A percentile compares a stretch with the other conserved stretches of the same genome.
phyloP scores from a whole-genome alignment of 2,329 filamentous ascomycete species.

The Apiospora phragmitis region DNA sequence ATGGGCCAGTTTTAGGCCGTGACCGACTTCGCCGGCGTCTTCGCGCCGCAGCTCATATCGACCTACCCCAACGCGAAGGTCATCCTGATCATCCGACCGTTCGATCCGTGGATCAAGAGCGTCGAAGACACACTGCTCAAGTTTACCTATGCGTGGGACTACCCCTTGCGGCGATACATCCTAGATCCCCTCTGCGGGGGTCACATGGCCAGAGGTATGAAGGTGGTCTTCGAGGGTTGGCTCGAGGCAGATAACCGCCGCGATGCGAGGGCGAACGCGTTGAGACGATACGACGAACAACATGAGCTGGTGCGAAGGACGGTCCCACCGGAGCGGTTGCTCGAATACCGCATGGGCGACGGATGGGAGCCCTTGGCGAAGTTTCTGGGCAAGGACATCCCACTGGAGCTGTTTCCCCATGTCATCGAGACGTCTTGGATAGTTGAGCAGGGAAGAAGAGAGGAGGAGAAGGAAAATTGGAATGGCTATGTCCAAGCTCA shows the following conservation, averaged over 20 bases:
- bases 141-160: not conserved
- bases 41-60: conserved; percentile 37
- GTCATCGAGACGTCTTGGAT: conserved; percentile 1
- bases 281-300: not conserved
- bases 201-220: not conserved
- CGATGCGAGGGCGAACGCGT: not conserved
- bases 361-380: conserved; percentile 19
- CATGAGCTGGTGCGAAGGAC: not conserved
- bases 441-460: not conserved
- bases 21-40: conserved; percentile 38
- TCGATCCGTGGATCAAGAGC: conserved; percentile 26
- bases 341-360: conserved; percentile 17
- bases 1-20: conserved; percentile 26
- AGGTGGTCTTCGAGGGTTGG: not conserved
- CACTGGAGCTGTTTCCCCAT: not conserved
- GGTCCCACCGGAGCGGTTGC: conserved; percentile 12
- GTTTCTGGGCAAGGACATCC: conserved; percentile 16
- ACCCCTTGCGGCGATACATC: not conserved
- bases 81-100: conserved; percentile 33
- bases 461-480: not conserved
- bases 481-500: not conserved
- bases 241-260: not conserved
- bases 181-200: not conserved
- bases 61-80: conserved; percentile 43
- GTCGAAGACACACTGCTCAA: not conserved